phyloP scores from a whole-genome alignment of 2,329 filamentous ascomycete genomes.

The Alternaria tenuissima region DNA sequence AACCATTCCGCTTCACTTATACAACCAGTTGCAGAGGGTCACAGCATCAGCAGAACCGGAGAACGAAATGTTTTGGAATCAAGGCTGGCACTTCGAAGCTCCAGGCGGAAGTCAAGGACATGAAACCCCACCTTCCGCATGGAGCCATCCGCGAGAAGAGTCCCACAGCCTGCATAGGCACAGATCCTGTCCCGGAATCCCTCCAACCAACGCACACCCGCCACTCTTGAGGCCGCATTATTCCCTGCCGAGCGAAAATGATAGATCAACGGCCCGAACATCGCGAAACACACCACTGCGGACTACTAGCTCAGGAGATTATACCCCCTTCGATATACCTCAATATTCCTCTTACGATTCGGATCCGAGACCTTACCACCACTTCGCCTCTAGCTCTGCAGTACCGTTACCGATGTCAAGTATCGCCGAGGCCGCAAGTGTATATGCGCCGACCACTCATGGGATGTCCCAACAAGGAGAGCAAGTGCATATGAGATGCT shows the following conservation, averaged over 20 bases:
- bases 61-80: not conserved
- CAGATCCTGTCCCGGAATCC: slow-evolving; percentile 32
- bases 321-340: not conserved
- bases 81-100: not conserved
- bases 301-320: not conserved
- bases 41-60: not conserved
- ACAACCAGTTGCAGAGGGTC: not conserved
- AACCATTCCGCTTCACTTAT: not conserved
- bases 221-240: slow-evolving; percentile 17
- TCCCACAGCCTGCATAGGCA: slow-evolving; percentile 13
- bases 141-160: not conserved
- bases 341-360: not conserved
- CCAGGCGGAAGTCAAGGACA: not conserved
- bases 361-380: too few species aligned
- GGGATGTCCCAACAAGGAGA: not conserved
- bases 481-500: not conserved
- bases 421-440: not conserved
- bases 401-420: not conserved
- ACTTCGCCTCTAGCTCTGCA: not conserved
- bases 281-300: not conserved
- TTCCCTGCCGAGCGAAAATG: slow-evolving; percentile 15
- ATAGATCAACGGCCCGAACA: not conserved
- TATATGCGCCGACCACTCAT: not conserved
- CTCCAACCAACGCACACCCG: slow-evolving; percentile 15
- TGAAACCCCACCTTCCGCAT: not conserved